Conservation (phyloP, 352 stramenopile genomes). For the Phytophthora foliorum region DNA sequence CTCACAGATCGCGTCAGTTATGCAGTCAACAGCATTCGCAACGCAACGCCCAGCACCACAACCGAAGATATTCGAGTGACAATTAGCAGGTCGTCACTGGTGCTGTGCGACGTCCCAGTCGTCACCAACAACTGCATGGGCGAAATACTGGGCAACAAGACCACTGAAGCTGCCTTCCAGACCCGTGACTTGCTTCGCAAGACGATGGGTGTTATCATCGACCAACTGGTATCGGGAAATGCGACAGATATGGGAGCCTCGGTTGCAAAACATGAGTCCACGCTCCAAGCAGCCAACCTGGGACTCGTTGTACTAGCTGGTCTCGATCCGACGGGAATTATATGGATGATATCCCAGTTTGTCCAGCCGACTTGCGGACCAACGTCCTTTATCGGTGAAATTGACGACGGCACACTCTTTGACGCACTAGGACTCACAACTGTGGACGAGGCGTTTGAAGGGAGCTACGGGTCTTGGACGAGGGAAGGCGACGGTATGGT, state of each 20-base stretch:
- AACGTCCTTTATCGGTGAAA: conserved; percentile 54
- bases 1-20: conserved; percentile 39
- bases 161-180: conserved; percentile 19
- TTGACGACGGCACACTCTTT: conserved; percentile 51
- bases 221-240: conserved; percentile 51
- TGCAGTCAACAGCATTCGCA: conserved; percentile 25
- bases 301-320: conserved; percentile 53
- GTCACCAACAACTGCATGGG: conserved; percentile 41
- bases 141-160: conserved; percentile 36
- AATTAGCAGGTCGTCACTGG: conserved; percentile 32
- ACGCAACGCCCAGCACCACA: conserved; percentile 13
- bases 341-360: conserved; percentile 57
- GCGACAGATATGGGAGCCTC: conserved; percentile 36
- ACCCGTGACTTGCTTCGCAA: conserved; percentile 33
- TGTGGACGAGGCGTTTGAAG: conserved; percentile 54
- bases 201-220: conserved; percentile 48
- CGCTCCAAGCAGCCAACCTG: conserved; percentile 48
- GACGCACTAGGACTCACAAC: conserved; percentile 32
- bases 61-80: conserved; percentile 36
- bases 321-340: conserved; percentile 59
- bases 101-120: conserved; percentile 22
- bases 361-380: conserved; percentile 68
- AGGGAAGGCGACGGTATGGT: conserved; percentile 45
- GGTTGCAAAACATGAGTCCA: conserved; percentile 41
- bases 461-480: conserved; percentile 48